Conservation (phyloP, 2,329 filamentous ascomycete species). For the Beauveria asiatica region DNA sequence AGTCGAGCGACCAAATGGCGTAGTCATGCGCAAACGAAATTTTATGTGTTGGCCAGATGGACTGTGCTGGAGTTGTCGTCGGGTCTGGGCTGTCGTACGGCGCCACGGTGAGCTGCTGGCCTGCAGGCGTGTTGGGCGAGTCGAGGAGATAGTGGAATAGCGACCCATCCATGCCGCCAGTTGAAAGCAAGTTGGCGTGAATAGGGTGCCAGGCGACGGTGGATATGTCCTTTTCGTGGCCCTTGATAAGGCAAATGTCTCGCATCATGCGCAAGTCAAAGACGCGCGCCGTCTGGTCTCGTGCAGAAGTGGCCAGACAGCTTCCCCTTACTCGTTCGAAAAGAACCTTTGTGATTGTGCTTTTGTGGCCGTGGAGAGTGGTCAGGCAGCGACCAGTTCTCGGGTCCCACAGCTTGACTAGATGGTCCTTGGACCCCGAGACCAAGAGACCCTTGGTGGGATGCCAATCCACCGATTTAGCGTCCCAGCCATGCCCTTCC, state of each 20-base stretch:
- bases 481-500: constrained; percentile 95
- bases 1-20: constrained; percentile 95
- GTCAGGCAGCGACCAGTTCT: constrained; percentile 81
- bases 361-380: constrained; percentile 93
- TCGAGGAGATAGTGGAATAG: constrained; percentile 93
- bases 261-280: constrained; percentile 98
- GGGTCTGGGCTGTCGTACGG: constrained; percentile 83
- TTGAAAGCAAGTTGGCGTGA: constrained; percentile 80
- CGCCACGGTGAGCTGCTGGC: constrained; percentile 61
- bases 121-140: constrained; percentile 77
- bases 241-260: constrained; percentile 85
- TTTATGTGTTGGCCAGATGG: constrained; percentile 86
- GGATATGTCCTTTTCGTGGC: constrained; percentile 93
- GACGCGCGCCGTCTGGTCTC: constrained; percentile 85
- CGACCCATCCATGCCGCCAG: constrained; percentile 81
- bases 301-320: constrained; percentile 82
- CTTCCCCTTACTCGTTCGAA: constrained; percentile 82
- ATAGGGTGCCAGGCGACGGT: constrained; percentile 91
- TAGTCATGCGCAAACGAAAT: constrained; percentile 85
- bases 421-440: constrained; percentile 93
- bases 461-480: constrained; percentile 96
- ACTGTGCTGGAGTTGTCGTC: constrained; percentile 69
- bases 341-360: constrained; percentile 84
- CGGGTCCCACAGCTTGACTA: constrained; percentile 98
- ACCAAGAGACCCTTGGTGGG: constrained; percentile 88